Conservation (phyloP, 257 asterid species). For the Solanum ahanhuiri region DNA sequence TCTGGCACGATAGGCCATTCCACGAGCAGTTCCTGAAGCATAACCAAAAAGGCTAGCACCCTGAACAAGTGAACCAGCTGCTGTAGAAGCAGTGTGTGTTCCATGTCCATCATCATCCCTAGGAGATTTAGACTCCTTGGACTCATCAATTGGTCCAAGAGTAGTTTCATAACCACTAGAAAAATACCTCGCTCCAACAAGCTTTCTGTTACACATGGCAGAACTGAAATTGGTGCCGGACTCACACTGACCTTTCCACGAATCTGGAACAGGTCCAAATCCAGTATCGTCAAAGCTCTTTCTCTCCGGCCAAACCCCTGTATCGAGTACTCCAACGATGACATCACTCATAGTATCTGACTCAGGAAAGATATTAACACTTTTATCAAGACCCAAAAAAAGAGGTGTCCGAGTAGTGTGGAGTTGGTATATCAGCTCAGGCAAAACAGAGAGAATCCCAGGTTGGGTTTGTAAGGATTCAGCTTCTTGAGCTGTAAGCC, state of each 20-base stretch:
- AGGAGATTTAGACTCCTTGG: constrained; percentile 67
- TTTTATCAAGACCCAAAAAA: constrained; percentile 65
- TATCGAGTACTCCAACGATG: constrained; percentile 67
- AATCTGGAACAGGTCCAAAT: constrained; percentile 49
- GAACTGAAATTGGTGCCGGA: constrained; percentile 54
- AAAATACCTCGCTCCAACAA: constrained; percentile 74
- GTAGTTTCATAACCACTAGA: constrained; percentile 68
- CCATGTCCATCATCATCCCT: constrained; percentile 94
- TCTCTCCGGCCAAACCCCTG: constrained; percentile 95
- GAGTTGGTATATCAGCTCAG: constrained; percentile 57
- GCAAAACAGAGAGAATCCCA: constrained; percentile 53
- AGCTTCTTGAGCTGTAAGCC: constrained; percentile 50
- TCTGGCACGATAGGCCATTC: constrained; percentile 79
- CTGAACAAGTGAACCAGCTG: constrained; percentile 59
- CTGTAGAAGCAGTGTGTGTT: constrained; percentile 84
- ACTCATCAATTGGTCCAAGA: constrained; percentile 52
- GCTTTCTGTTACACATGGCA: constrained; percentile 47
- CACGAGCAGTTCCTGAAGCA: constrained; percentile 83
- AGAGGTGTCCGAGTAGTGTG: constrained; percentile 88
- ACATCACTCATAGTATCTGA: constrained; percentile 49
- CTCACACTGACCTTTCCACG: constrained; percentile 78
- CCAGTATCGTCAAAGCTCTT: constrained; percentile 73
- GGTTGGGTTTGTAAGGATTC: constrained; percentile 33
- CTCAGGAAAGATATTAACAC: constrained; percentile 45
- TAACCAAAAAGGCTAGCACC: constrained; percentile 70